A percentile compares a stretch with the other conserved stretches of the same genome.
Conservation (phyloP, 345 rosid species). For the Eucalyptus curtisii region DNA sequence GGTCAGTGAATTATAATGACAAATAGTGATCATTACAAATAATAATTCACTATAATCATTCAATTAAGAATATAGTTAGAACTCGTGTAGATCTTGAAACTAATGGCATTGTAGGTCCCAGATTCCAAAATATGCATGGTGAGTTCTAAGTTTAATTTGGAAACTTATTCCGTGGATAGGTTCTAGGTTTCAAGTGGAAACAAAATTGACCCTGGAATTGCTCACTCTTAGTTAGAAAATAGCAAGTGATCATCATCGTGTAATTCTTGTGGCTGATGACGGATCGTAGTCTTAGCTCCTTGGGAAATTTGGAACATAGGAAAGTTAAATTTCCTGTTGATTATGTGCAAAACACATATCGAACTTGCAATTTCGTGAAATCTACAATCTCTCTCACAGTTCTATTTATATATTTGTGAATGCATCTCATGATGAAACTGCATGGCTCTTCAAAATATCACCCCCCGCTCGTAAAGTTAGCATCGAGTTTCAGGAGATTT, state of each 20-base stretch:
- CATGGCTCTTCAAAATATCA: not conserved
- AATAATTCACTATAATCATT: too few relatives aligned
- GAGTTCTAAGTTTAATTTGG: too few relatives aligned
- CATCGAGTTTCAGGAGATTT: not conserved
- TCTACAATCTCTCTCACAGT: not conserved
- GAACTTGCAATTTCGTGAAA: not conserved
- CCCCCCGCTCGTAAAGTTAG: not conserved
- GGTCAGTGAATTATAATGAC: too few relatives aligned
- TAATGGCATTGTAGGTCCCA: too few relatives aligned
- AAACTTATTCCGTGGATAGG: too few relatives aligned
- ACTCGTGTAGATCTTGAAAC: too few relatives aligned
- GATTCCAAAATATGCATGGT: too few relatives aligned
- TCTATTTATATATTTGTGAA: not conserved
- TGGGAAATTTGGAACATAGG: not conserved
- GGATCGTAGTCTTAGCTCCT: not conserved
- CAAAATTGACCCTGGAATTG: rapidly evolving
- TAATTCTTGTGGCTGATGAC: not conserved
- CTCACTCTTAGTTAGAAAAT: too few relatives aligned
- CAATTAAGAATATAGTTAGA: too few relatives aligned
- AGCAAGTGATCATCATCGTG: not conserved
- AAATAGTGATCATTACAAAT: too few relatives aligned
- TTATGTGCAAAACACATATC: not conserved
- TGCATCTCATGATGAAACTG: not conserved
- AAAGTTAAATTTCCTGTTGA: not conserved
- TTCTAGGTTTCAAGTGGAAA: too few relatives aligned